Percentiles rank a stretch among this genome's conserved stretches.
These are phyloP conservation scores for Amanita rubescens DNA, from an alignment of 768 basidiomycete genomes.

Conservation along the genomic window DNA sequence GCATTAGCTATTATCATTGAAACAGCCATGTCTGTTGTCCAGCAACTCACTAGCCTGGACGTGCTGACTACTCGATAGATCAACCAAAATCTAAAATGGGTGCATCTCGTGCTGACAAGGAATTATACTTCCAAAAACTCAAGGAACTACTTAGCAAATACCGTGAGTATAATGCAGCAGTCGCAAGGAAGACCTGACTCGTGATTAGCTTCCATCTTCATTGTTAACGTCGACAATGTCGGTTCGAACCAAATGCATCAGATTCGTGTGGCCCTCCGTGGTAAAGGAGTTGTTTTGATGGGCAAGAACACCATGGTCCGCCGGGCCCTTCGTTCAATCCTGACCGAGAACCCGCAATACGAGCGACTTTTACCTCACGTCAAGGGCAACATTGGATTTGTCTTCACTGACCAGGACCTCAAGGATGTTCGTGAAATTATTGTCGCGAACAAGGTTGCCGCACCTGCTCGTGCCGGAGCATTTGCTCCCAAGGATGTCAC, in stretches of 20 bases:
- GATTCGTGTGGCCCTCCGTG: constrained; percentile 91
- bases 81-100: constrained; percentile 66
- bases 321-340: constrained; percentile 89
- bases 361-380: constrained; percentile 95
- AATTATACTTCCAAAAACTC: constrained; percentile 87
- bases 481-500: constrained; percentile 87
- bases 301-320: constrained; percentile 99
- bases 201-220: constrained; percentile 86
- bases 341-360: constrained; percentile 86
- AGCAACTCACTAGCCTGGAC: neutral
- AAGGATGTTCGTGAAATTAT: constrained; percentile 94
- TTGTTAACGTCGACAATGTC: constrained; percentile 99
- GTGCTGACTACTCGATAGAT: constrained; percentile 13
- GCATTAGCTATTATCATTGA: constrained; percentile 43
- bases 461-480: constrained; percentile 98
- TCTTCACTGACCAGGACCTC: constrained; percentile 89
- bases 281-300: constrained; percentile 96
- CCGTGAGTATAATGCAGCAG: constrained; percentile 48
- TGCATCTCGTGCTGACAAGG: constrained; percentile 85
- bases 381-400: constrained; percentile 98
- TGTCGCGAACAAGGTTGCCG: constrained; percentile 94
- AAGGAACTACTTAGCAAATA: constrained; percentile 87
- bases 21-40: constrained; percentile 13
- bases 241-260: constrained; percentile 99
- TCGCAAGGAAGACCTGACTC: constrained; percentile 3